Evolutionary conservation across 495 filamentous ascomycete species (phyloP), one percentile per base, ranked within the genome.

Genomic region (Letharia columbiana): DNA sequence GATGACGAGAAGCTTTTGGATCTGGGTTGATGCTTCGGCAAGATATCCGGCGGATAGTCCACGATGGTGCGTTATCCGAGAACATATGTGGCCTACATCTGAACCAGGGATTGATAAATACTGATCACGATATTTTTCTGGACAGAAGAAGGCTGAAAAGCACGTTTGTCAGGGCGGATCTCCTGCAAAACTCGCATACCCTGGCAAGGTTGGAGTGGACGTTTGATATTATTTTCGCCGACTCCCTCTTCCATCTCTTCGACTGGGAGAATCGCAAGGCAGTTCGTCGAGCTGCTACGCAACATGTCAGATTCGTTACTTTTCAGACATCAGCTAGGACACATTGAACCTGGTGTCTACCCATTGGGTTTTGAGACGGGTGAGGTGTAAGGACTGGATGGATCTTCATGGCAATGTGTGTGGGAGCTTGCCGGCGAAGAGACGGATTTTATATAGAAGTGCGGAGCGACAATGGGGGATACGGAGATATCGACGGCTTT

Each of bases 201-300:
- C 12, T 44, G 20, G 44, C 18, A 8, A 47, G 1, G 1, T 69
- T 86, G 40, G 69, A 76, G 11, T n/a, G n/a, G n/a, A n/a, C n/a
- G n/a, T n/a, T n/a, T n/a, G 78, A 87, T 61, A 83, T 88, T 37
- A 69, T 86, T 42, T 80, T 84, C 66, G 77, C 81, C 0, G 75
- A 74, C 3, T 79, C 79, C 0, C 84, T 89, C 68, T 81, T 89
- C 58, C 85, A 88, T 64, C 75, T 88, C 11, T 89, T 86, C 65
- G 67, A 65, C 28, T 83, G 75, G 69, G 77, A 81, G 67, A 0
- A 69, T 82, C 13, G 78, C 76, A 2, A 80, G 78, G 67, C 71
- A 74, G 12, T 68, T 87, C 7, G 70, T 28, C 31, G 13, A 17
- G 20, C 12, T 62, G 13, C 7, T 62, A 28, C 40, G 4, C 42